These are phyloP conservation scores for Balansia obtecta DNA, from an alignment of 2,329 filamentous ascomycete species.

Conservation along the genomic window DNA sequence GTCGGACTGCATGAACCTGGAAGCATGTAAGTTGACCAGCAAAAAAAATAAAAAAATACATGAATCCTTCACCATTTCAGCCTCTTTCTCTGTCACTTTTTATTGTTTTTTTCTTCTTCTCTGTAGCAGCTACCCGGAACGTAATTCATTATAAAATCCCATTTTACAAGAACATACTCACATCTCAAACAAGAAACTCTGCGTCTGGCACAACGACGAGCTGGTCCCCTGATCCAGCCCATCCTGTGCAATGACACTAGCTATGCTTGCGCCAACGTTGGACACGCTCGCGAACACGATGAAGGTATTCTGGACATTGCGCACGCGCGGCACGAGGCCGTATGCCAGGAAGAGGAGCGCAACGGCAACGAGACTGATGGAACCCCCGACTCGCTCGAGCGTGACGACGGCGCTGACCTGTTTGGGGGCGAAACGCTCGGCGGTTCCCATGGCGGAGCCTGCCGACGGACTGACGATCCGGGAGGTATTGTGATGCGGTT, in stretches of 20 bases:
- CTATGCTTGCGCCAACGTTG: conserved; percentile 47
- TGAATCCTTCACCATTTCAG: too few species aligned
- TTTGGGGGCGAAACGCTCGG: conserved; percentile 18
- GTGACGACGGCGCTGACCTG: conserved; percentile 31
- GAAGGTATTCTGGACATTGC: conserved; percentile 49
- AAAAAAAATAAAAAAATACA: too few species aligned
- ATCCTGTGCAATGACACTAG: conserved; percentile 56
- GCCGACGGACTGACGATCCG: not conserved
- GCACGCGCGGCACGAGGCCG: conserved; percentile 34
- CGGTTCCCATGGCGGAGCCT: not conserved
- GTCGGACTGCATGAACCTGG: conserved; percentile 62
- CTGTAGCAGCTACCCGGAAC: too few species aligned
- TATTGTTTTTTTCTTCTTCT: too few species aligned
- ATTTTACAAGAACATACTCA: conserved; percentile 27
- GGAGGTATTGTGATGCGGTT: not conserved
- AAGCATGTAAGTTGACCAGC: conserved; percentile 14
- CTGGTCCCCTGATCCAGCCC: conserved; percentile 42
- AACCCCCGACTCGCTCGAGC: conserved; percentile 41
- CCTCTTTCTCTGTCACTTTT: too few species aligned
- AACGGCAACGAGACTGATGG: conserved; percentile 38
- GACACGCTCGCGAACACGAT: conserved; percentile 49
- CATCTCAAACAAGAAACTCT: conserved; percentile 54
- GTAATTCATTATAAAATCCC: too few species aligned
- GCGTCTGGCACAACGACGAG: conserved; percentile 47
- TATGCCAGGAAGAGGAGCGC: conserved; percentile 41